These are phyloP conservation scores for Gastrodia elata DNA, from an alignment of 106 monocot species.

Conservation along the genomic window DNA sequence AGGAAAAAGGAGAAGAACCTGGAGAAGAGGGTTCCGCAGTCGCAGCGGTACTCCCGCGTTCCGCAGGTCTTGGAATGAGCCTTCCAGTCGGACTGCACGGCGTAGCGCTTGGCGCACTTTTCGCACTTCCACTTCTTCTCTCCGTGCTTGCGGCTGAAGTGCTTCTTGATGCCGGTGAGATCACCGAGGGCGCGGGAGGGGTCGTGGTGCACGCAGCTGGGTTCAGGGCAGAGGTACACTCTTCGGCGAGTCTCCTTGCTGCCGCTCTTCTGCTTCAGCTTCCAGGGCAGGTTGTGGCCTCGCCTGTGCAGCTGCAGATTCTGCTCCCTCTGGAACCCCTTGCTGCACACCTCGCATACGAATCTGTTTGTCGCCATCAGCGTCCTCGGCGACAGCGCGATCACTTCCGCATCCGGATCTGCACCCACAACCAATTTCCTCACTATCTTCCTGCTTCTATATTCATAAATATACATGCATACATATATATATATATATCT, in stretches of 20 bases:
- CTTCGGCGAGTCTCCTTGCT: conserved; percentile 6
- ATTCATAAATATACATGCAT: too few species aligned
- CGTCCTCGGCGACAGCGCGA: conserved; percentile 22
- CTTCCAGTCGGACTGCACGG: conserved; percentile 96
- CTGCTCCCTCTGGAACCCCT: conserved; percentile 28
- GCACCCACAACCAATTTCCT: too few species aligned
- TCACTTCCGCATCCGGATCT: conserved; percentile 32
- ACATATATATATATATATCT: too few species aligned
- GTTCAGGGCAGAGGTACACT: conserved; percentile 90
- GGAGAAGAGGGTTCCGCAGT: conserved; percentile 98
- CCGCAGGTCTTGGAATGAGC: conserved; percentile 97
- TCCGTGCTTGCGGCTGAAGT: conserved; percentile 93
- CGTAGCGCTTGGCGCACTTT: conserved; percentile 90
- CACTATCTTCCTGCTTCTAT: too few species aligned
- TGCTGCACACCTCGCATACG: conserved; percentile 28
- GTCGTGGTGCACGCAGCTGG: conserved; percentile 86
- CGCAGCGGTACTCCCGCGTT: conserved; percentile 89
- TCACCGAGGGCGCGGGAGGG: conserved; percentile 90
- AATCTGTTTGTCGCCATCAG: conserved; percentile 30
- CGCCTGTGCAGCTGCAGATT: conserved; percentile 29
- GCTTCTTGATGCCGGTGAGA: conserved; percentile 98
- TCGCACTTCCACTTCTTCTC: conserved; percentile 99
- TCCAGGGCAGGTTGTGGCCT: conserved; percentile 31
- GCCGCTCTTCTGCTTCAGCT: conserved; percentile 15
- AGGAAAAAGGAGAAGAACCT: conserved; percentile 25